Base-by-base conservation (phyloP, 2,329 filamentous ascomycete genomes). In the Cryoendolithus antarcticus region DNA sequence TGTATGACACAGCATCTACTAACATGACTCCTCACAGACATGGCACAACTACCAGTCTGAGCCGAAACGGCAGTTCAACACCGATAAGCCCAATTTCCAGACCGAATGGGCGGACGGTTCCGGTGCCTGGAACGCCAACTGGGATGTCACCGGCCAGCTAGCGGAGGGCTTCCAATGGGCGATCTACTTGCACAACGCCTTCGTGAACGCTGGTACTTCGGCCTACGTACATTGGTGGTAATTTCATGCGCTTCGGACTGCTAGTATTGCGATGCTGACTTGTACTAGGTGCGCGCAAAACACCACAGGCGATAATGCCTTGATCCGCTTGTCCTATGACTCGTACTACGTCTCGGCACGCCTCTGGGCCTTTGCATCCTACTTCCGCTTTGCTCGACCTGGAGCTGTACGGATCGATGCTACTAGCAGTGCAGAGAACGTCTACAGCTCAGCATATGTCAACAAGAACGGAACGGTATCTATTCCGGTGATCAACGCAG, bases 81-180 rank as follows among this genome's bases (percentile, higher is more conserved):
- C 43, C 11, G 48, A 44, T 31, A 38, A 51, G 27, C 47, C 47
- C 31, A 51, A 35, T 7, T 34, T 51, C 6, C 41, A 45, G 43
- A 51, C 48, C 2, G 48, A 51, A 24, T 51, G 48, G 48, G 33
- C 27, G 8, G 47, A 51, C 28, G 46, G 39, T 12, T 32, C 41
- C 27, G 34, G 32, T 3, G 34, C 33, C n/a, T 50, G 41, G 41
- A 46, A 33, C 12, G 12, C 42, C 11, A 42, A 32, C 35, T 51
- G 47, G 49, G 48, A 50, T 30, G 39, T 43, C 3, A 30, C 35
- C 4, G 48, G 47, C 9, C 40, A 42, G 29, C 30, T 35, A 28
- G 28, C 32, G 30, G 49, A 51, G 31, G 49, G 49, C n/a, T 50
- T 50, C 40, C 49, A 50, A 30, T 51, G 48, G 49, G 48, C 49